Evolutionary conservation across 2,329 filamentous ascomycete genomes (phyloP).

Genomic region (Neospermospora avenae): DNA sequence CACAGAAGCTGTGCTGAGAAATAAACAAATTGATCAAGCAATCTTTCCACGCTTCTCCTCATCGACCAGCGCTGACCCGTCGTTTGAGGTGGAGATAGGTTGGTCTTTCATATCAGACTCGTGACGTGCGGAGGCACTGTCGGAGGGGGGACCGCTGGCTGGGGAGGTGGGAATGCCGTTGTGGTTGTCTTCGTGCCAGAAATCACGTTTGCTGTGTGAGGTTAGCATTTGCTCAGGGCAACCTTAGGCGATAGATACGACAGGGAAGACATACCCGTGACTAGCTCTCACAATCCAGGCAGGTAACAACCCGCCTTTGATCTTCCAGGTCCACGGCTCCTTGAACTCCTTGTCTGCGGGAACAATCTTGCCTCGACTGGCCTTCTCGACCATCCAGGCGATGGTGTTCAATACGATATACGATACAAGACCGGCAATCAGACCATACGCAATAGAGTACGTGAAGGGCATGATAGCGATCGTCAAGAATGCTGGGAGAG

Average conservation of each 20-base stretch:
- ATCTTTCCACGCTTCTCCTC: constrained; percentile 7
- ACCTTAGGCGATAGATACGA: background rate
- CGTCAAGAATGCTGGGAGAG: constrained; percentile 79
- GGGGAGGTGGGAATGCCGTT: background rate
- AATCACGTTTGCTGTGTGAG: constrained; percentile 19
- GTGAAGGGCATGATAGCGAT: constrained; percentile 87
- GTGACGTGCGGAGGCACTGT: background rate
- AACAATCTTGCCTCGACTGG: constrained; percentile 64
- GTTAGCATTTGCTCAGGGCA: background rate
- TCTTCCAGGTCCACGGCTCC: constrained; percentile 76
- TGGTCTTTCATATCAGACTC: background rate
- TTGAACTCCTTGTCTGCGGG: constrained; percentile 73
- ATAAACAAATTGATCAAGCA: no score
- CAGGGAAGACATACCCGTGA: constrained; percentile 37
- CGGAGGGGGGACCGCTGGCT: background rate
- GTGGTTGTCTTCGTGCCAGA: constrained; percentile 23
- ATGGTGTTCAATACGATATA: constrained; percentile 73
- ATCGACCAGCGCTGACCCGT: background rate
- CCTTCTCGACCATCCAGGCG: constrained; percentile 66
- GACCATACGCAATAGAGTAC: constrained; percentile 82
- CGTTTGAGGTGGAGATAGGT: background rate
- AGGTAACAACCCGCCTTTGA: constrained; percentile 73
- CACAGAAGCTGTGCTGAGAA: no score
- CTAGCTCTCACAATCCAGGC: constrained; percentile 65
- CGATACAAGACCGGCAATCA: constrained; percentile 74